Evolutionary conservation across 495 filamentous ascomycete species (phyloP), one percentile per base, ranked within the genome.

Genomic region (Neurospora sp.): DNA sequence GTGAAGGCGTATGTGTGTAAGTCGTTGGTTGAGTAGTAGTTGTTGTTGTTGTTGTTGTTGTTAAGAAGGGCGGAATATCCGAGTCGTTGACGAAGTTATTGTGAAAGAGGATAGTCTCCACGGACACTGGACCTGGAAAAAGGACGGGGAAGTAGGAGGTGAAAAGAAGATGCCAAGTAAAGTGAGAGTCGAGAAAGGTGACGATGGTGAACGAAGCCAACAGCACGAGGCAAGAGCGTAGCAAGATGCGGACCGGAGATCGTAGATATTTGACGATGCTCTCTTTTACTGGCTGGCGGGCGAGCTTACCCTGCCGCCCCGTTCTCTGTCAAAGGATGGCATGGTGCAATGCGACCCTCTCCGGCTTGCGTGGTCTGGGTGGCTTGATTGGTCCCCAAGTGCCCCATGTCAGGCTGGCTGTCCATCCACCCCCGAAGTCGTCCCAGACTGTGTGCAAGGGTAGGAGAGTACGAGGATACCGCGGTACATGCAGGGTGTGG

Each of bases 251-350:
- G 79, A 76, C 75, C 76, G 73, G 76, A 74, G 62, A 74, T 75
- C 74, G 76, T 78, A 79, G 80, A 81, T 82, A 82, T 81, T 79
- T 74, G 73, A 76, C 76, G 75, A 76, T 74, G 70, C 54, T 66
- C 24, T 62, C 54, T 66, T 66, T 66, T 28, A 66, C 54, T 66
- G 54, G 54, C 54, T 66, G 54, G 28, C 54, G 54, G 54, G 54
- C 54, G 15, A 69, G 76, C 70, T 74, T 71, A 71, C 69, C 77
- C 71, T 77, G 71, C 79, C 79, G 78, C 79, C 79, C 78, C 78
- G 76, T 79, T 76, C 74, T 76, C 72, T 74, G 70, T 78, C 78
- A 75, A 75, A 73, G 75, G 74, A 75, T 74, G 74, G 74, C 71
- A 72, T 74, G 70, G 71, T 78, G 75, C 75, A 73, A 71, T 43